phyloP scores from a whole-genome alignment of 1,284 basidiomycete species.

The Cryptococcus sp. region DNA sequence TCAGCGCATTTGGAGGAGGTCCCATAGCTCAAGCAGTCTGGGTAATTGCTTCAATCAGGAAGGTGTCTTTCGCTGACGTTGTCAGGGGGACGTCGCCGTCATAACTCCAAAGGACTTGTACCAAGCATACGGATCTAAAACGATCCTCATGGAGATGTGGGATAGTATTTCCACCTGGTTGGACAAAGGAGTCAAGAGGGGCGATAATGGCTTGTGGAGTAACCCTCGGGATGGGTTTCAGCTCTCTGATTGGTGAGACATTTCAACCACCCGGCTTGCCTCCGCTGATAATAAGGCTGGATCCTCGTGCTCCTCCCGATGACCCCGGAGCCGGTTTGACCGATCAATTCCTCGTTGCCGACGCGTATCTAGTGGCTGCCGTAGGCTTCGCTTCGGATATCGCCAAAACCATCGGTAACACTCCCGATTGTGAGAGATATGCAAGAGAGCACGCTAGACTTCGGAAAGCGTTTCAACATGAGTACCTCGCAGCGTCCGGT shows the following conservation, averaged over 20 bases:
- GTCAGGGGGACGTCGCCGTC: conserved; percentile 29
- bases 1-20: conserved; percentile 4
- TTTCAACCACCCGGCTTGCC: background rate
- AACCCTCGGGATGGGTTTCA: conserved; percentile 14
- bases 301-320: conserved; percentile 26
- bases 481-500: conserved; percentile 21
- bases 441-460: conserved; percentile 3
- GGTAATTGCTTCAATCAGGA: conserved; percentile 4
- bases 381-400: conserved; percentile 9
- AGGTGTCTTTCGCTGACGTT: conserved; percentile 5
- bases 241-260: conserved; percentile 26
- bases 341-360: conserved; percentile 20
- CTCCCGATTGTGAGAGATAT: conserved; percentile 9
- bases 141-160: conserved; percentile 19
- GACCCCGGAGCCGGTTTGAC: conserved; percentile 24
- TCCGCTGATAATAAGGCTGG: conserved; percentile 16
- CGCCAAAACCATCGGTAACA: conserved; percentile 12
- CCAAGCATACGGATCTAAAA: conserved; percentile 17
- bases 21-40: conserved; percentile 13
- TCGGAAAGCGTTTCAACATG: conserved; percentile 14
- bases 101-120: conserved; percentile 27
- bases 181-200: conserved; percentile 24
- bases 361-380: conserved; percentile 22
- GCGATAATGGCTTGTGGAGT: conserved; percentile 18
- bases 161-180: conserved; percentile 30